Evolutionary conservation across 371 early-diverging fungal genomes (phyloP).

Genomic region (Rhizopus delemar): DNA sequence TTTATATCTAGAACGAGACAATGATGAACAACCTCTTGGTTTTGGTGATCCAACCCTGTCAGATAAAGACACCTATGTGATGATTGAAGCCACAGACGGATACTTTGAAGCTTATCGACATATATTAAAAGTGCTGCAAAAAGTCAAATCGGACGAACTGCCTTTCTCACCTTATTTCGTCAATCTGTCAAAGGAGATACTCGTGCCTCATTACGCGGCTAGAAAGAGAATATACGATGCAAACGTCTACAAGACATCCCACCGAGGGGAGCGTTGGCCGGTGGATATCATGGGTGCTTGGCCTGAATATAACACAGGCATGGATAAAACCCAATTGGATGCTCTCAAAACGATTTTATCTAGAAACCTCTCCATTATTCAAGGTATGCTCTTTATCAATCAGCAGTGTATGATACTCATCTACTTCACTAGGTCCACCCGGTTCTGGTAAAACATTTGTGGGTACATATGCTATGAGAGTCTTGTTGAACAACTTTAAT

Average conservation of each 20-base stretch:
- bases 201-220: conserved; percentile 38
- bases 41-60: conserved; percentile 44
- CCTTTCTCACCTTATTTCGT: conserved; percentile 25
- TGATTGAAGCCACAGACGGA: conserved; percentile 52
- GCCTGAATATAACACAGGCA: conserved; percentile 36
- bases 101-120: conserved; percentile 64
- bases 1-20: conserved; percentile 47
- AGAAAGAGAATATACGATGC: conserved; percentile 39
- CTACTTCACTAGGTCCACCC: conserved; percentile 54
- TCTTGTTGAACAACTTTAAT: conserved; percentile 53
- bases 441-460: conserved; percentile 76
- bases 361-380: conserved; percentile 56
- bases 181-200: conserved; percentile 23
- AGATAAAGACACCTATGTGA: conserved; percentile 38
- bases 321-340: conserved; percentile 54
- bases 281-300: conserved; percentile 36
- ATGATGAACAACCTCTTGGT: conserved; percentile 40
- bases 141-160: conserved; percentile 8
- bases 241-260: conserved; percentile 10
- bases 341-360: conserved; percentile 58
- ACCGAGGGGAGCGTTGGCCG: conserved; percentile 19
- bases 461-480: conserved; percentile 61
- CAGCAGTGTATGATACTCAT: not conserved
- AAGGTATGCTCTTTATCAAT: conserved; percentile 32
- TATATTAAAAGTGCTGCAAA: conserved; percentile 24